phyloP scores from a whole-genome alignment of 2,329 filamentous ascomycete genomes.

The Microdochium trichocladiopsis region DNA sequence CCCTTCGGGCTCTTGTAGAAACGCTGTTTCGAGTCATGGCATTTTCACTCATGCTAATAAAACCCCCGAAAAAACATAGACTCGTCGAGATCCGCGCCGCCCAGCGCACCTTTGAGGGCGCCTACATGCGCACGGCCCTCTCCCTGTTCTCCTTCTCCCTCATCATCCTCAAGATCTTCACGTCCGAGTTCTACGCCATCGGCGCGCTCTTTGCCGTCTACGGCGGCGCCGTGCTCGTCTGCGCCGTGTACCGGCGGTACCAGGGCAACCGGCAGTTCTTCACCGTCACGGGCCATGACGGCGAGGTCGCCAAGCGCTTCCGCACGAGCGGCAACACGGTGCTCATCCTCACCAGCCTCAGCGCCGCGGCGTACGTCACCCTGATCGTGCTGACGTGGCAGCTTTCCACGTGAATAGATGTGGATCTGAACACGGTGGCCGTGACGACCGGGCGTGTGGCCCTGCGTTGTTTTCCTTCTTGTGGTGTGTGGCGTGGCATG shows the following conservation, averaged over 20 bases:
- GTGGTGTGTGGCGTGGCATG: too few species aligned
- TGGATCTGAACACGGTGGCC: background rate
- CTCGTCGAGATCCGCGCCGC: conserved; percentile 92
- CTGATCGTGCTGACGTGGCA: conserved; percentile 49
- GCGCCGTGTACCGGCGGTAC: conserved; percentile 78
- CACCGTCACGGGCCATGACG: conserved; percentile 36
- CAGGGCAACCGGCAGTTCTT: conserved; percentile 96
- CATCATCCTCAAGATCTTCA: conserved; percentile 94
- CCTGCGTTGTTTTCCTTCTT: too few species aligned
- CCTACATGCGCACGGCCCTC: conserved; percentile 90
- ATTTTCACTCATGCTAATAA: too few species aligned
- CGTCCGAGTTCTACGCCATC: conserved; percentile 90
- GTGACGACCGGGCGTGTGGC: too few species aligned
- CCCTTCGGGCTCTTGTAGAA: background rate
- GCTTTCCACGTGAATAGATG: conserved; percentile 19
- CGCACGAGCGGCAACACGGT: conserved; percentile 59
- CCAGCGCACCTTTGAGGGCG: conserved; percentile 94
- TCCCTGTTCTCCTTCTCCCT: conserved; percentile 94
- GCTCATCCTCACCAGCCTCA: conserved; percentile 47
- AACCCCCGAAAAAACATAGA: too few species aligned
- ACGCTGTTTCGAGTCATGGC: too few species aligned
- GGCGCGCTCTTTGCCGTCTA: conserved; percentile 95
- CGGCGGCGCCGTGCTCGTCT: conserved; percentile 74
- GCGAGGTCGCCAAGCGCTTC: conserved; percentile 45
- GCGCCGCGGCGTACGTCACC: conserved; percentile 48